Conservation (phyloP, 441 rosid species). For the Adansonia gregorii region DNA sequence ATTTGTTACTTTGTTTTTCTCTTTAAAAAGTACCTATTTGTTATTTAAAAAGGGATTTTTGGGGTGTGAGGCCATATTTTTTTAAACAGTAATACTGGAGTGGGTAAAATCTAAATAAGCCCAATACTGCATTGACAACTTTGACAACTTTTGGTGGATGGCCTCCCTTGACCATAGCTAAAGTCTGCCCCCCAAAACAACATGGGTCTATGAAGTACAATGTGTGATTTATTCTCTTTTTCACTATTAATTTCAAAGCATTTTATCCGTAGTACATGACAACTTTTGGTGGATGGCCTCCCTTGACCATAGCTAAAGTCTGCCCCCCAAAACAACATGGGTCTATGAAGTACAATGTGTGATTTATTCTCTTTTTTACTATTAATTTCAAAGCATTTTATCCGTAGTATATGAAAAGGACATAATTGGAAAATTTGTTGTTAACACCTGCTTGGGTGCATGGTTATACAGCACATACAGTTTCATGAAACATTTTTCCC, state of each 20-base stretch:
- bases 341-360: background rate
- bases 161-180: background rate
- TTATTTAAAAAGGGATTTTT: background rate
- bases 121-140: background rate
- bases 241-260: background rate
- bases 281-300: too few species aligned
- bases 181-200: background rate
- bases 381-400: background rate
- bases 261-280: background rate
- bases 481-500: background rate
- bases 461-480: background rate
- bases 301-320: background rate
- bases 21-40: background rate
- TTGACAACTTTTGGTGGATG: background rate
- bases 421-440: background rate
- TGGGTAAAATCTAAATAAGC: background rate
- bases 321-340: background rate
- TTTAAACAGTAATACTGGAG: background rate
- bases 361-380: background rate
- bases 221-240: background rate
- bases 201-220: background rate
- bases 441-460: background rate
- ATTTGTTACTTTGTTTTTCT: background rate
- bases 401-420: background rate
- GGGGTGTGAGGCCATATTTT: background rate